Evolutionary conservation across 2,329 filamentous ascomycete species (phyloP).

Genomic region (Trichoderma semiorbis): DNA sequence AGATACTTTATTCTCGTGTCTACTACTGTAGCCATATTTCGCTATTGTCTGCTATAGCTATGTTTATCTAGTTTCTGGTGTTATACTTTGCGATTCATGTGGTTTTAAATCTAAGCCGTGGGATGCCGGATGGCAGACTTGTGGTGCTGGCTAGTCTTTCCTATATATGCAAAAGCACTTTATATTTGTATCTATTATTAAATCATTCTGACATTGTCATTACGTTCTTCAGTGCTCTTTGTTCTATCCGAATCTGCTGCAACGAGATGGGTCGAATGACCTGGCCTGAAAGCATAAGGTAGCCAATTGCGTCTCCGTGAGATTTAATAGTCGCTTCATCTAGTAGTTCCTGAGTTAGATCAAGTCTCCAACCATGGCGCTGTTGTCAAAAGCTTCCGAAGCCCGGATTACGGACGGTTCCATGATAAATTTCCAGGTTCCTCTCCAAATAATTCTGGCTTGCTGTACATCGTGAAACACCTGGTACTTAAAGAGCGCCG

Average conservation of each 20-base stretch:
- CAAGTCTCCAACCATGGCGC: not conserved
- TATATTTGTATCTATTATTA: not conserved
- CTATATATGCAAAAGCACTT: not conserved
- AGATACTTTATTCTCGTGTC: too few species aligned
- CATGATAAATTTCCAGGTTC: constrained; percentile 18
- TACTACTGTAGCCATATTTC: too few species aligned
- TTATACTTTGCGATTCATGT: too few species aligned
- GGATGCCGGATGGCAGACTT: too few species aligned
- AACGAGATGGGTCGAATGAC: constrained; percentile 21
- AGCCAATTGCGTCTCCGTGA: constrained; percentile 23
- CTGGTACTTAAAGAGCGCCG: constrained; percentile 26
- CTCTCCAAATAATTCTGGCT: constrained; percentile 20
- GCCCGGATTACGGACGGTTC: constrained; percentile 14
- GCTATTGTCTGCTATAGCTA: too few species aligned
- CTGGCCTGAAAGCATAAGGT: constrained; percentile 18
- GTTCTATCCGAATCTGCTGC: constrained; percentile 20
- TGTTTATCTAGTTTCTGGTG: not conserved
- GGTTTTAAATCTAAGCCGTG: too few species aligned
- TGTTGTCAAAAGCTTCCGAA: constrained; percentile 22
- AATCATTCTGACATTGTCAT: not conserved
- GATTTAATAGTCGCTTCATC: constrained; percentile 15
- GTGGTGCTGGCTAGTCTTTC: not conserved
- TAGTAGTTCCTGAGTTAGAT: constrained; percentile 17
- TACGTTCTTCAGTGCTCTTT: not conserved
- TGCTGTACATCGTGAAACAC: not conserved